Conservation (phyloP, 1,284 basidiomycete genomes). For the Leccinum solheimii region DNA sequence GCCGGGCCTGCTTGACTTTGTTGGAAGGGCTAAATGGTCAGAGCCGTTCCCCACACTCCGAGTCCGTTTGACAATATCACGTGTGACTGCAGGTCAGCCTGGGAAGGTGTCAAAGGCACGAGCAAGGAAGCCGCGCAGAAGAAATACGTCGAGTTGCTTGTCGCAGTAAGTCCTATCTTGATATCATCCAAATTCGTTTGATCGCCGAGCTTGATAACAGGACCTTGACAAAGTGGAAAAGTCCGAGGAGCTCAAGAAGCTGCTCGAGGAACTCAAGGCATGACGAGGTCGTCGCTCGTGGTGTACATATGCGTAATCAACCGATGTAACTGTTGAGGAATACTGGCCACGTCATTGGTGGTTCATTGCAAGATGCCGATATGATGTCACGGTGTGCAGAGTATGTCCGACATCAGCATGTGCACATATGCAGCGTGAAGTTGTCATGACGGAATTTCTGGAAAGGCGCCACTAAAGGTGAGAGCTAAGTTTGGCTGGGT, state of each 20-base stretch:
- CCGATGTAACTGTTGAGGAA: background rate
- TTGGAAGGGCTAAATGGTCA: conserved; percentile 84
- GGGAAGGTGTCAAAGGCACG: conserved; percentile 73
- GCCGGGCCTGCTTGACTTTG: conserved; percentile 77
- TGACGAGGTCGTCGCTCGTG: conserved; percentile 29
- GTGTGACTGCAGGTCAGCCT: conserved; percentile 65
- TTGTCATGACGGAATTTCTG: background rate
- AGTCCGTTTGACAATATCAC: background rate
- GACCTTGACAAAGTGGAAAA: conserved; percentile 50
- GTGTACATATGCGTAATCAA: conserved; percentile 7
- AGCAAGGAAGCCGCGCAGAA: conserved; percentile 69
- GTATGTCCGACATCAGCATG: background rate
- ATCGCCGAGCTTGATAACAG: conserved; percentile 9
- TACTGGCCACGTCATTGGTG: conserved; percentile 6
- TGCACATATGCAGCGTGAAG: background rate
- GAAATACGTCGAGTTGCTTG: conserved; percentile 74
- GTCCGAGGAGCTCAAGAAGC: conserved; percentile 54
- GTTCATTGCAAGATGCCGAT: background rate
- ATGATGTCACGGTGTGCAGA: conserved; percentile 10
- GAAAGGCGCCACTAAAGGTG: background rate
- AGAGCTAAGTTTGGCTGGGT: background rate
- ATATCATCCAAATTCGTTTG: background rate
- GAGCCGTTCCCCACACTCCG: conserved; percentile 19
- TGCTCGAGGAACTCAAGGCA: conserved; percentile 61
- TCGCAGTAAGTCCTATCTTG: conserved; percentile 51